Evolutionary conservation across 768 basidiomycete species (phyloP), one percentile per base, ranked within the genome.

Genomic region (Trametes cingulata): DNA sequence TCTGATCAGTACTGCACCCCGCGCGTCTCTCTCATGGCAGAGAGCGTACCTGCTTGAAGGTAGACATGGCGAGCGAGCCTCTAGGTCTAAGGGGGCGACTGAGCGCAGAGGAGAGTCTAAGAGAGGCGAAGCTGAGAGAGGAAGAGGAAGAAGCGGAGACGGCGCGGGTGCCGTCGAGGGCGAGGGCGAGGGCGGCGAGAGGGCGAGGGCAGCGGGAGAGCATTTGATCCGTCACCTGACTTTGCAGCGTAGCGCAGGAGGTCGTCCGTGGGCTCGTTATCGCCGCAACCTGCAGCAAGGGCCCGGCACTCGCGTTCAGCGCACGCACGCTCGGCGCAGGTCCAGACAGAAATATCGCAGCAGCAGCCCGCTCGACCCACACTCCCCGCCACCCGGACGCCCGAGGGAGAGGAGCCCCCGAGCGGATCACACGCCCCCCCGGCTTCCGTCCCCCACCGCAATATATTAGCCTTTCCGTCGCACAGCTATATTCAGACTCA

Each of bases 1-100:
- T 39, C 20, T 39, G 13, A 37, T 51, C 33, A 51, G 35, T 35
- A 8, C 20, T 9, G 35, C 36, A 12, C 50, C 36, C 12, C 24
- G 50, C 20, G 29, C 20, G 37, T 36, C 7, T 20, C 2, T 17
- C 12, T 4, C 8, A 13, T 14, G 29, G 29, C 33, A 13, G 22
- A 13, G 39, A 17, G 42, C 59, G 53, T 33, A 76, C 75, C 73
- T 75, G 74, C 61, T 69, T 74, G 60, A 75, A 75, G 14, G 65
- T 50, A 20, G 74, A 71, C 74, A 75, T 75, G 47, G 56, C 66
- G 66, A 59, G 62, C 10, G 50, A 46, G 22, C 5, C 35, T 39
- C 33, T 22, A 50, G 52, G 40, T 51, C 56, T 17, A 60, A 40
- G 46, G 35, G 39, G 15, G 49, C 35, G 49, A 47, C 22, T 42